Base-by-base conservation (phyloP, 257 asterid genomes). In the Nicotiana tabacum region DNA sequence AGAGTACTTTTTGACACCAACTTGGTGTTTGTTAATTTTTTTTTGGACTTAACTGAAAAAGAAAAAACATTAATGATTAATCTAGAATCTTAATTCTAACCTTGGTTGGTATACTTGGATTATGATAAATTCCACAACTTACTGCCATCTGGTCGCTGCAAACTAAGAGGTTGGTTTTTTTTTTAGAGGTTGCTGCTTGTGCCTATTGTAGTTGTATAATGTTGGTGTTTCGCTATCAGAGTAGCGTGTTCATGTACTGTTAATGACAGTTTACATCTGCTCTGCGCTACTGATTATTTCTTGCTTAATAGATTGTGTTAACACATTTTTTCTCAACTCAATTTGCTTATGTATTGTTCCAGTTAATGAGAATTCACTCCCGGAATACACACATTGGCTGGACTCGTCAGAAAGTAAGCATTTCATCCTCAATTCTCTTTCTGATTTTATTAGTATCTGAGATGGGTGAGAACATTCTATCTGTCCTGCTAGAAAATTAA, bases 381-480 rank as follows among this genome's bases (percentile, higher is more conserved):
- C 93, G 98, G 86, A 92, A 88, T 90, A 72, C 92, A 62, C 94
- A 88, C 86, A 72, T 77, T 83, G 91, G 89, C 72, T 95, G 99
- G 97, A 94, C 99, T 83, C 98, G 99, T 62, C 99, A 95, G 85
- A 95, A 95, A 92, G 99, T 92, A 89, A 85, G 91, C 84, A 66
- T 24, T 61, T 82, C 24, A 72, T 77, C 83, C 66, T 66, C 53
- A 21, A 85, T 56, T 51, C 17, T 78, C 12, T 24, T 16, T 46
- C 39, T 46, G 61, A 48, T 72, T 72, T 43, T 46, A 24, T 21
- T 55, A 76, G 67, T 81, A 74, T 27, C 57, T 18, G 78, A 33
- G 70, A 61, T 77, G 32, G 66, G 53, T 39, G 48, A 72, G 5
- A 74, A 37, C 64, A n/a, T 43, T 39, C 57, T n/a, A 2, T 70